Evolutionary conservation across 1,139 yeast species (phyloP), one percentile per base, ranked within the genome.

Genomic region (Blastobotrys raffinosifermentans): DNA sequence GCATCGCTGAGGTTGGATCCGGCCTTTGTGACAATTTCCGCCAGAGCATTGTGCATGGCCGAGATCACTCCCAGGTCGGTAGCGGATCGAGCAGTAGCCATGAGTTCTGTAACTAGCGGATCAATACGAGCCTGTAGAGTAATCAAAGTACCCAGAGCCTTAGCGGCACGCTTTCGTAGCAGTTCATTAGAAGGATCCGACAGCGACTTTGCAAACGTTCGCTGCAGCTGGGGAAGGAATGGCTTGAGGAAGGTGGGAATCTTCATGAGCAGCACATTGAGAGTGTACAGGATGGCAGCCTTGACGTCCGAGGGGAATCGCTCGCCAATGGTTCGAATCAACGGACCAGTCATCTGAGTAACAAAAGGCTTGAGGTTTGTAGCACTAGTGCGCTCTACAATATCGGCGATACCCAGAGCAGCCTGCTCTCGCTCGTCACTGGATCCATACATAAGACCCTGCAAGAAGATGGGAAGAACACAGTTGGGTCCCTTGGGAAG

Each of bases 251-350:
- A 85, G 55, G 82, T 86, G 3, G 98, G 96, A 51, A 91, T 83
- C 68, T 86, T 85, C 26, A 67, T 64, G 55, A 93, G 75, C 54
- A 93, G 69, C 46, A 75, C 75, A 55, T 83, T 83, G 60, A 93
- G 72, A 1, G 97, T 94, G 49, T 73, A 72, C 56, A 93, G 70
- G 50, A 93, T 91, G 18, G 95, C 95, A 21, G 95, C 80, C 70
- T 91, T 91, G 53, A 91, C 85, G 50, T 86, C 94, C 45, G 94
- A 73, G 21, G 80, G 75, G 49, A 85, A 91, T 60, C 95, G 79
- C 63, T 93, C 99, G 54, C 99, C 98, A 58, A 91, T 85, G 41
- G 89, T 95, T 72, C 99, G 86, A 64, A 93, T 93, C 58, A 93
- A 73, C 33, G 98, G 98, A 64, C 99, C 99, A 25, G 96, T 89